Percentiles rank a stretch among this genome's conserved stretches.
Evolutionary conservation across 345 rosid species (phyloP).

Genomic region (Excoecaria cochinchinensis): DNA sequence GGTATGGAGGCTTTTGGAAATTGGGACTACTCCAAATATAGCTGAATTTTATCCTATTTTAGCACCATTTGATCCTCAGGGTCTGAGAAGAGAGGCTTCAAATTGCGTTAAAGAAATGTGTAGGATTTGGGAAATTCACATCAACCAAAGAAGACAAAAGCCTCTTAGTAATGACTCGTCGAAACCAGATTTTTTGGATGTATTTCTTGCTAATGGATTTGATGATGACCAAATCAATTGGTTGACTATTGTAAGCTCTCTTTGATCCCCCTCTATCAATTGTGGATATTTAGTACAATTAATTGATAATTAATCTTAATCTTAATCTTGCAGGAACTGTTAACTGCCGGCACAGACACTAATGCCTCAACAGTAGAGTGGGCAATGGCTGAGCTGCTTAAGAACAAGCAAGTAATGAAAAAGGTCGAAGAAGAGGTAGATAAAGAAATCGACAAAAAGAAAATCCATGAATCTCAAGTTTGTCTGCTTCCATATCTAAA

Average conservation of each 20-base stretch:
- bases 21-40: background rate
- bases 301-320: background rate
- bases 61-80: conserved; percentile 17
- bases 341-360: conserved; percentile 14
- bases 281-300: too few species aligned
- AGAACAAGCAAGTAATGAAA: conserved; percentile 5
- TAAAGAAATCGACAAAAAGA: background rate
- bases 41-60: conserved; percentile 14
- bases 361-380: conserved; percentile 7
- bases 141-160: conserved; percentile 24
- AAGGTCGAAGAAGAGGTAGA: conserved; percentile 4
- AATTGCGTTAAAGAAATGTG: background rate
- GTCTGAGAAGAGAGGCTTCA: background rate
- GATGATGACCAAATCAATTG: conserved; percentile 20
- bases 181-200: conserved; percentile 20
- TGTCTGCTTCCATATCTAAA: conserved; percentile 16
- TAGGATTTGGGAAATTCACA: conserved; percentile 5
- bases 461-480: background rate
- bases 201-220: conserved; percentile 14
- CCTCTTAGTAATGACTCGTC: background rate
- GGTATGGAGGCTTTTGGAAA: background rate
- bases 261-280: too few species aligned
- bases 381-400: conserved; percentile 16
- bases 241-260: conserved; percentile 9
- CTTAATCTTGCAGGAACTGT: conserved; percentile 9